Evolutionary conservation across 148 eudicot species (phyloP), one percentile per base, ranked within the genome.

Genomic region (Beta vulgaris): DNA sequence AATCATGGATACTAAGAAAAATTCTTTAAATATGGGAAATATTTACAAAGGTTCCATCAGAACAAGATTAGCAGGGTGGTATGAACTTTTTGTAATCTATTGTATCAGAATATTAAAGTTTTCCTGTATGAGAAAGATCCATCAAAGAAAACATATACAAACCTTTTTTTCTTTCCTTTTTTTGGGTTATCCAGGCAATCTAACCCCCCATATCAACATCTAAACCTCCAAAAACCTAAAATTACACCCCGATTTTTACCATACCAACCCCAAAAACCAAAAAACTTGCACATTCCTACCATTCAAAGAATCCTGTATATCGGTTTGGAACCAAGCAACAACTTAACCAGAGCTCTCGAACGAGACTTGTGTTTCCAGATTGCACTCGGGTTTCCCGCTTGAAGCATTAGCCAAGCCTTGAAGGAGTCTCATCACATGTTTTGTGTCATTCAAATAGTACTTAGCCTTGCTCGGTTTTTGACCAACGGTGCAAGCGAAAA

Each of bases 381-480:
- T 78, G 65, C 15, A 59, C 11, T 78, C 78, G 1, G 88, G 81
- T 60, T 79, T 86, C 51, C 71, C 68, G 34, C 48, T 75, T 0
- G 86, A 85, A 40, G 83, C 85, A 42, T 42, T 78, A 2, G 90
- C 87, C 43, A 89, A 76, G 28, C 88, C 84, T 69, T 68, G 62
- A 16, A 89, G 86, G n/a, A 89, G 71, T 44, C 63, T 69, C 79
- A 83, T 69, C 28, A 90, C 93, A 73, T 87, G 83, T 12, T 6
- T 61, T 7, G 86, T 82, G 73, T 88, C 90, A 10, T 88, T 79
- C 29, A 90, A 72, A 77, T 83, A 90, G 78, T 90, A 90, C 60
- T 80, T 85, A 10, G 94, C 93, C 65, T 90, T 90, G 87, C 93
- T 87, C 0, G 93, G 93, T 73, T 90, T 90, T 43, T 85, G 91